Base-by-base conservation (phyloP, 1,284 basidiomycete genomes). In the Apiotrichum porosum region DNA sequence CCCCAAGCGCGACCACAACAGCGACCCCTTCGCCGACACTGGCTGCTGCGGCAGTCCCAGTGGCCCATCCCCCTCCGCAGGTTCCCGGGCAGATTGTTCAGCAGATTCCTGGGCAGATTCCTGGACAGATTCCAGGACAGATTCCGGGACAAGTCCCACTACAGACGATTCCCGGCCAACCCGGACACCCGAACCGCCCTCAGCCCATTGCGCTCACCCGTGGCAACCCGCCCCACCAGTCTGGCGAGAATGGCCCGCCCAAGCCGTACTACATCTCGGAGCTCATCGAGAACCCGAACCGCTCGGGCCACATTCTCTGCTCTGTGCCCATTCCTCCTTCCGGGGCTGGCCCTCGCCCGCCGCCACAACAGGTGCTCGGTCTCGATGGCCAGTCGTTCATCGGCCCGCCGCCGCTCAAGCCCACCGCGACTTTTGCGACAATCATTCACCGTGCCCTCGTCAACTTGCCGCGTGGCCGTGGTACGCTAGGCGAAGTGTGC, bases 401-500 rank as follows among this genome's bases (percentile, higher is more conserved):
- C 39, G 72, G 72, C 12, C 72, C 72, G 0, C 59, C 65, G 14
- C 70, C 70, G 6, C 57, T 72, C 48, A 75, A 75, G 42, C 73
- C 73, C 1, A 68, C 68, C 0, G 48, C 64, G 12, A 73, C 73
- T 8, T 75, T 72, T 50, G 72, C 72, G 3, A 71, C 66, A 2
- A 72, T 73, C 35, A 75, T 73, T 33, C 65, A 72, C 39, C 64
- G 67, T 12, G 66, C 70, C 8, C 57, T 74, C 15, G 61, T 65
- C 24, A 60, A 63, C 42, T 56, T 73, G 1, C 67, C 66, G 14
- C 57, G 83, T 37, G 88, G 87, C 34, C 86, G 88, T 68, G 88
- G 87, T 23, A 93, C 92, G 0, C 68, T 95, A 51, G 88, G 92
- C 57, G 89, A 94, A 63, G 90, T 95, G 42, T 90, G 89, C 66